These are phyloP conservation scores for Fraxinus baroniana DNA, from an alignment of 305 asterid species.

Conservation along the genomic window DNA sequence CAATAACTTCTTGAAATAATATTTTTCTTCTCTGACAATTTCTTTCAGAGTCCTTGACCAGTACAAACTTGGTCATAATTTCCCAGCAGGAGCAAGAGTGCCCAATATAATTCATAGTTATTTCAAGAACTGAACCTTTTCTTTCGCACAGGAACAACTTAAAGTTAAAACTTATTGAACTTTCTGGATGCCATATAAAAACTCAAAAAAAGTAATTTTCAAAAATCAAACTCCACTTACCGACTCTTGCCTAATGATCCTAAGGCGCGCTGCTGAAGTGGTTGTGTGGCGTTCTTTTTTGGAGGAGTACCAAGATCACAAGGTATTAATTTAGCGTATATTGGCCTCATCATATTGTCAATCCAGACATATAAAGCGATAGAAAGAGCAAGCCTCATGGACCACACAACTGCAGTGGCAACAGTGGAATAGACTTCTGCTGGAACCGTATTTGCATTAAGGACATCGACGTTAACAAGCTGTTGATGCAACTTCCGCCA, in stretches of 20 bases:
- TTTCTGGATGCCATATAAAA: slow-evolving; percentile 5
- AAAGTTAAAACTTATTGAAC: not conserved
- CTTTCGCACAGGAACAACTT: not conserved
- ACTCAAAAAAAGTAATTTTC: not conserved
- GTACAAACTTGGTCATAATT: slow-evolving; percentile 11
- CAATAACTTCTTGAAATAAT: not conserved
- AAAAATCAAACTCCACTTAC: slow-evolving; percentile 45
- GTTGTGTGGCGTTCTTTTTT: slow-evolving; percentile 47
- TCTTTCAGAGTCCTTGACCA: slow-evolving; percentile 12
- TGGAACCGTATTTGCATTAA: slow-evolving; percentile 65
- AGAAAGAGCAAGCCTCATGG: slow-evolving; percentile 93
- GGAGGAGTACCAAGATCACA: slow-evolving; percentile 89
- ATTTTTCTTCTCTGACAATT: not conserved
- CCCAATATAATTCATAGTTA: not conserved
- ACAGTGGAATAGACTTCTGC: slow-evolving; percentile 78
- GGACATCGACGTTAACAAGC: slow-evolving; percentile 86
- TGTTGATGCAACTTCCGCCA: slow-evolving; percentile 97
- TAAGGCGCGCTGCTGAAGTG: slow-evolving; percentile 60
- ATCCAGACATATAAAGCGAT: slow-evolving; percentile 80
- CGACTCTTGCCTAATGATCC: slow-evolving; percentile 97
- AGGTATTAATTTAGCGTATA: slow-evolving; percentile 80
- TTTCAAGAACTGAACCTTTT: slow-evolving; percentile 5
- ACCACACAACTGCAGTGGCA: slow-evolving; percentile 92
- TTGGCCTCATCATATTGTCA: slow-evolving; percentile 81
- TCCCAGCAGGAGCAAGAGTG: not conserved